Percentiles rank a stretch among this genome's conserved stretches.
Evolutionary conservation across 2,329 filamentous ascomycete species (phyloP).

Genomic region (Metarhizium rileyi): DNA sequence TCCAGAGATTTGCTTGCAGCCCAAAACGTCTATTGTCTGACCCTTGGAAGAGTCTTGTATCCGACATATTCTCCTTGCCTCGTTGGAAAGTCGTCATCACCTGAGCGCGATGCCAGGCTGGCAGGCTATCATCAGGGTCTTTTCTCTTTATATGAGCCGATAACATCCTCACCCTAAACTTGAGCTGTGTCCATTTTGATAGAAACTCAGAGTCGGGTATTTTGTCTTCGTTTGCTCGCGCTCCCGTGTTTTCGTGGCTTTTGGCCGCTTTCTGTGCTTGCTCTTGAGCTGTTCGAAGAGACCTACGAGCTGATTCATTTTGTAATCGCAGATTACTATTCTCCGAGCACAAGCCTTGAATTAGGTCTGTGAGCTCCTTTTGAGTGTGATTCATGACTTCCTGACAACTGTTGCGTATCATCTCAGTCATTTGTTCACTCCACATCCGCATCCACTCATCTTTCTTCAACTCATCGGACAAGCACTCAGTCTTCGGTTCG

Average conservation of each 20-base stretch:
- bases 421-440: too few relatives aligned
- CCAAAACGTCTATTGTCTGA: neutral
- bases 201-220: slow-evolving; percentile 7
- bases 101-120: neutral
- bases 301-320: neutral
- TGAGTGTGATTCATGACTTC: too few relatives aligned
- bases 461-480: too few relatives aligned
- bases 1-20: neutral
- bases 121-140: neutral
- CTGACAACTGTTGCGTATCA: too few relatives aligned
- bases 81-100: neutral
- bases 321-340: neutral
- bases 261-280: neutral
- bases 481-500: too few relatives aligned
- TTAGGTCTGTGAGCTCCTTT: neutral
- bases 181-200: slow-evolving; percentile 10
- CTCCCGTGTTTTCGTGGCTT: neutral
- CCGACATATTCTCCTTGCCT: neutral
- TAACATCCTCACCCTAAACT: slow-evolving; percentile 9
- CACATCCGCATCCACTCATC: too few relatives aligned
- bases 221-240: slow-evolving; percentile 6
- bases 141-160: neutral
- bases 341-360: neutral
- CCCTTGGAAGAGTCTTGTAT: neutral
- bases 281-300: neutral